Conservation (phyloP, 1,284 basidiomycete species). For the Schizopora paradoxa region DNA sequence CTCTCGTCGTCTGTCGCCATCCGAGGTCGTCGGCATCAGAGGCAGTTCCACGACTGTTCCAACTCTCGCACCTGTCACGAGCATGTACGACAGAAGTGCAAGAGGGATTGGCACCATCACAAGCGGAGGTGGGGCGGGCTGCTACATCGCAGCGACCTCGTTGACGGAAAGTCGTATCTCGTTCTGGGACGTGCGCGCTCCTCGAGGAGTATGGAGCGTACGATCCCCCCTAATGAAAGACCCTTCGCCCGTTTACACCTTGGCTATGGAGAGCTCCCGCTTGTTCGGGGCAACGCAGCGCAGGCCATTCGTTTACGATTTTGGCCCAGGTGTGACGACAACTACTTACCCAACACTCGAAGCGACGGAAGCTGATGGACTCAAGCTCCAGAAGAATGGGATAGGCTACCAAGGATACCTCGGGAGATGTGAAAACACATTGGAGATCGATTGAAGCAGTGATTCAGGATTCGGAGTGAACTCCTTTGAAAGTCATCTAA, state of each 20-base stretch:
- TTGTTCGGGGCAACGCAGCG: conserved; percentile 70
- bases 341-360: conserved; percentile 53
- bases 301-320: conserved; percentile 70
- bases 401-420: no score
- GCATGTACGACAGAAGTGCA: conserved; percentile 58
- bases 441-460: no score
- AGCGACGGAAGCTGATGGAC: no score
- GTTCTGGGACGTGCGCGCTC: conserved; percentile 69
- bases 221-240: conserved; percentile 74
- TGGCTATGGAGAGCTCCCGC: conserved; percentile 66
- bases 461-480: no score
- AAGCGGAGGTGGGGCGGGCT: conserved; percentile 59
- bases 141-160: conserved; percentile 64
- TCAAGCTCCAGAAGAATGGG: no score
- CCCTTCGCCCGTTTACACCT: conserved; percentile 64
- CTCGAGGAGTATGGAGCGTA: conserved; percentile 61
- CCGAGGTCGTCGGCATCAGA: background rate
- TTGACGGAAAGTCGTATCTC: conserved; percentile 69
- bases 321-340: conserved; percentile 54
- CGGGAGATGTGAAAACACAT: no score
- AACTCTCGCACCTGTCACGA: conserved; percentile 49
- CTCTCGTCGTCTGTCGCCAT: conserved; percentile 24
- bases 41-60: conserved; percentile 19
- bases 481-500: no score
- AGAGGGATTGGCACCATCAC: conserved; percentile 67